Conservation (phyloP, 2,329 filamentous ascomycete genomes). For the Aspergillus brasiliensis region DNA sequence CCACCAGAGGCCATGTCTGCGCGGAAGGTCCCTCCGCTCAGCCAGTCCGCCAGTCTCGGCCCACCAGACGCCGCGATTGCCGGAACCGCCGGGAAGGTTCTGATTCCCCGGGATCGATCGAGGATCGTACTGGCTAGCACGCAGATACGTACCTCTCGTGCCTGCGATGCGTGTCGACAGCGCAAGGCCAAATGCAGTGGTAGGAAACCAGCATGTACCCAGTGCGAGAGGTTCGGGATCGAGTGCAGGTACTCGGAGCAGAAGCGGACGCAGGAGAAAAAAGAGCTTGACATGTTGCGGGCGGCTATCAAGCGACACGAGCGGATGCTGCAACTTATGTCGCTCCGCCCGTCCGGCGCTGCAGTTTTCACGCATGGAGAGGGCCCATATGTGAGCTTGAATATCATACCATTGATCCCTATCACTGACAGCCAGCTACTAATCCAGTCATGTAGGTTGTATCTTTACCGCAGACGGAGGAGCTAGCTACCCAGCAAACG, state of each 20-base stretch:
- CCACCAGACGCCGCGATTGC: not conserved
- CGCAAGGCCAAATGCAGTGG: slow-evolving; percentile 9
- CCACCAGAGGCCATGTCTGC: not conserved
- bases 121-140: not conserved
- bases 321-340: slow-evolving; percentile 3
- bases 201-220: not conserved
- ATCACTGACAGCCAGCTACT: not conserved
- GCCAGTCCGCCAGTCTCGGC: not conserved
- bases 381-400: not conserved
- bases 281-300: slow-evolving; percentile 2
- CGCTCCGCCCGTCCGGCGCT: not conserved
- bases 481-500: not conserved
- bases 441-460: not conserved
- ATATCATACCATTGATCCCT: no score
- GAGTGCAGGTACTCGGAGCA: slow-evolving; percentile 6
- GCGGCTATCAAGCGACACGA: slow-evolving; percentile 1
- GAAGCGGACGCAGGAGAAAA: not conserved
- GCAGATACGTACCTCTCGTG: not conserved
- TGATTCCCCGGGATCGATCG: slow-evolving; percentile 7
- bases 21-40: not conserved
- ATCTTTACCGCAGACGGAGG: not conserved
- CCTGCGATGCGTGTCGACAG: slow-evolving; percentile 1
- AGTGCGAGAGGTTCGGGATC: not conserved
- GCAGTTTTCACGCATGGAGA: not conserved
- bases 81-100: slow-evolving; percentile 2